Evolutionary conservation across 148 eudicot genomes (phyloP), one percentile per base, ranked within the genome.

Genomic region (Nyssa sinensis): DNA sequence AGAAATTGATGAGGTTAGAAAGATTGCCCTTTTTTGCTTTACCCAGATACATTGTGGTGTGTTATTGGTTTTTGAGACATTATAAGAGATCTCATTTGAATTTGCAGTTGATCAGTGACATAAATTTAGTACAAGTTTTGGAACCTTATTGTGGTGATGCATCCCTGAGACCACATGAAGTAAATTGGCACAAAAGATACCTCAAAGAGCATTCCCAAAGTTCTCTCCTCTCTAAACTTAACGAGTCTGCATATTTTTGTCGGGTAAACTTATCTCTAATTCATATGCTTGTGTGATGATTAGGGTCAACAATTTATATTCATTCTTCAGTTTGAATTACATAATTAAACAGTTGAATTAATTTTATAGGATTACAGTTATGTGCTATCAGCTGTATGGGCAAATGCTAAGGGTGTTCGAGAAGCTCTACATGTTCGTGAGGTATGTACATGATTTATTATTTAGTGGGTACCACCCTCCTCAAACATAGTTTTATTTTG

Each of bases 291-390:
- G 23, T 35, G 33, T 21, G n/a, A 17, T 27, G 12, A 31, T 30
- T 19, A 31, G 16, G 39, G 25, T 64, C 16, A 16, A 25, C 41
- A 31, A 33, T 17, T 64, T 64, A n/a, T 41, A 64, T 32, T 19
- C n/a, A 30, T 27, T 17, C 13, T 60, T 6, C 4, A 64, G 67
- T 44, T 31, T 21, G 27, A 33, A 32, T 19, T 17, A n/a, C 13
- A 64, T 5, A 29, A 13, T 62, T 23, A 32, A n/a, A 19, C 23
- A 14, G 9, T 35, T 64, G 2, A 21, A 31, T 2, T 34, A n/a
- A 31, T 81, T 31, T 25, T 79, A 8, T 6, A 82, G 85, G 62
- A 71, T 55, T 69, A 82, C 47, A 70, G 39, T 53, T 82, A 78
- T 69, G 58, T 51, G 66, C 70, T 74, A 25, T 53, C 76, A n/a